These are phyloP conservation scores for Trametes cubensis DNA, from an alignment of 768 basidiomycete genomes.

Conservation along the genomic window DNA sequence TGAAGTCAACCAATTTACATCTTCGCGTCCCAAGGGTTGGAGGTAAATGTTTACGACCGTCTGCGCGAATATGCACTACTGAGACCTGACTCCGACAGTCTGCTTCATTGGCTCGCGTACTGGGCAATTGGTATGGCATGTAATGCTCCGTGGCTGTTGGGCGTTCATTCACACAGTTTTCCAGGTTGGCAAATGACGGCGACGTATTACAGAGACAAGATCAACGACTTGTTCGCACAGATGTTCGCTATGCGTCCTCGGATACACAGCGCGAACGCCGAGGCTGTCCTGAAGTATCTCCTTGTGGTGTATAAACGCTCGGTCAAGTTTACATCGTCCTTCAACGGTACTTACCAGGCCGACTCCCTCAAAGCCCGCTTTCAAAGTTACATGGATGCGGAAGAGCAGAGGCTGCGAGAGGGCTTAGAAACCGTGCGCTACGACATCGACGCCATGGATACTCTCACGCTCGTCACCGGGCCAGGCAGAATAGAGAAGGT, in stretches of 20 bases:
- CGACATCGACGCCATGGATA: constrained; percentile 37
- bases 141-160: no score
- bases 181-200: constrained; percentile 30
- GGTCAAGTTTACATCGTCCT: constrained; percentile 19
- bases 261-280: constrained; percentile 27
- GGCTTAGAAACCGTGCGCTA: constrained; percentile 36
- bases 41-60: constrained; percentile 22
- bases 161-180: not conserved
- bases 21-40: constrained; percentile 36
- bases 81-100: constrained; percentile 13
- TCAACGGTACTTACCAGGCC: constrained; percentile 21
- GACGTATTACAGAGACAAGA: constrained; percentile 20
- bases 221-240: constrained; percentile 15
- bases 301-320: constrained; percentile 9
- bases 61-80: not conserved
- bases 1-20: constrained; percentile 39
- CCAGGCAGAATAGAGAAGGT: constrained; percentile 41
- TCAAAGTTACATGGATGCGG: constrained; percentile 28
- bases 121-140: constrained; percentile 44
- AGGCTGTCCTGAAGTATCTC: constrained; percentile 34
- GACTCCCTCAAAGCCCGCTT: constrained; percentile 33
- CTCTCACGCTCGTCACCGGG: constrained; percentile 35
- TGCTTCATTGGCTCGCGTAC: constrained; percentile 38
- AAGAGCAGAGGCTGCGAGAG: constrained; percentile 32
- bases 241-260: constrained; percentile 20